Base-by-base conservation (phyloP, 2,329 filamentous ascomycete genomes). In the Trichoderma pleuroti region DNA sequence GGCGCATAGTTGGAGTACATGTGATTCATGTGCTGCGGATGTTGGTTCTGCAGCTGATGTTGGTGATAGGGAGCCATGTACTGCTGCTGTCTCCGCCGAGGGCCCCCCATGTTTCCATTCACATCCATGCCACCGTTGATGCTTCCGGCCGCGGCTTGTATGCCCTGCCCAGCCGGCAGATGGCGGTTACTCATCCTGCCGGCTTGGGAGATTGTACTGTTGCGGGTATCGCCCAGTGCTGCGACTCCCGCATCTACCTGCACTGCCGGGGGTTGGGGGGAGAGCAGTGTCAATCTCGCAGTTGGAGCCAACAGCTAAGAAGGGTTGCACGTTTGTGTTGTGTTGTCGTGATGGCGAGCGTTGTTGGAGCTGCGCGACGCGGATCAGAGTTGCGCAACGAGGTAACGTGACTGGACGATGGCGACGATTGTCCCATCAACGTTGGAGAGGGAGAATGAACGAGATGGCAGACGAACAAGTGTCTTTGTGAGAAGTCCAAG, bases 171-270 rank as follows among this genome's bases (percentile, higher is more conserved):
- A 88, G 89, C 89, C 88, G 90, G 89, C 89, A 91, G 89, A 91
- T 91, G 89, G 87, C 85, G 87, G 83, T 85, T 85, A 84, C 90
- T 91, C 91, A 93, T 93, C 90, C 87, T 92, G 88, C 88, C 89
- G 88, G 87, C 87, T 83, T 88, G 86, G 87, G 87, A 80, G 75
- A 74, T 76, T 73, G 77, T 75, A 74, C 74, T 74, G 75, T 75
- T 74, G 75, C 75, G 78, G 77, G 77, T 72, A 79, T 75, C 79
- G 79, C 76, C 76, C 77, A 78, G 73, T 70, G 72, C 74, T 74
- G 78, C 79, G 79, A 80, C 79, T 74, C 76, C 76, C 76, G 75
- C 76, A 76, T 77, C 74, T 68, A 74, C 70, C 70, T 66, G 67
- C 63, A 64, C 65, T 62, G 68, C 68, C 64, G 69, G 72, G 36